Evolutionary conservation across 495 filamentous ascomycete species (phyloP), one percentile per base, ranked within the genome.

Genomic region (Hamigera avellanea): DNA sequence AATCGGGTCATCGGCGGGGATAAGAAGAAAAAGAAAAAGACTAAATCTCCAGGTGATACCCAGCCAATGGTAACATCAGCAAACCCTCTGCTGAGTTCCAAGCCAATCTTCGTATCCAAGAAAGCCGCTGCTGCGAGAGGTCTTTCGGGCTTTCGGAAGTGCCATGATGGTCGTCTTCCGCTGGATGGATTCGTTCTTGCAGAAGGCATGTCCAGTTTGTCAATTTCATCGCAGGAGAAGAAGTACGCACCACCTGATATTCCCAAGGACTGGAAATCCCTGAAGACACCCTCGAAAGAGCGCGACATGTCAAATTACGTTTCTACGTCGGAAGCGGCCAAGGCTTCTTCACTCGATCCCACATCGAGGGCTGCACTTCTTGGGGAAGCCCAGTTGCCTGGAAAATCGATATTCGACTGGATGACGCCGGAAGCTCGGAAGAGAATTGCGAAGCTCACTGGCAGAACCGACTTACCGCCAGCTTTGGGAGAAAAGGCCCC

Each of bases 391-490:
- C 74, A 79, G 28, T 64, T 98, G 1, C 88, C 87, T 3, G 82
- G 85, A 8, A 95, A 95, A 56, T 96, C 91, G 1, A 79, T 98
- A 23, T 98, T 96, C 53, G 87, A 95, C 55, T 96, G 81, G 63
- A 74, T 98, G 58, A 81, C 85, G 0, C 72, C 87, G 1, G 75
- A 82, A 26, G 78, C 84, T 6, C 77, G 91, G 44, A 80, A 85
- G 31, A 75, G 76, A 15, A 72, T 98, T 41, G 85, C 69, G 12
- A 67, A 78, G 32, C 76, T 76, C 2, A 86, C 86, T 7, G 86
- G 86, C 1, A 84, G 78, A 32, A 51, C 57, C 10, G 75, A 89
- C 46, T 69, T 98, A 8, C 91, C 91, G 1, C 74, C 75, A 6
- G 91, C 78, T 3, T 59, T 78, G 10, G 72, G 82, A 34, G 88